Conservation (phyloP, 2,329 filamentous ascomycete genomes). For the Zymoseptoria ardabiliae region DNA sequence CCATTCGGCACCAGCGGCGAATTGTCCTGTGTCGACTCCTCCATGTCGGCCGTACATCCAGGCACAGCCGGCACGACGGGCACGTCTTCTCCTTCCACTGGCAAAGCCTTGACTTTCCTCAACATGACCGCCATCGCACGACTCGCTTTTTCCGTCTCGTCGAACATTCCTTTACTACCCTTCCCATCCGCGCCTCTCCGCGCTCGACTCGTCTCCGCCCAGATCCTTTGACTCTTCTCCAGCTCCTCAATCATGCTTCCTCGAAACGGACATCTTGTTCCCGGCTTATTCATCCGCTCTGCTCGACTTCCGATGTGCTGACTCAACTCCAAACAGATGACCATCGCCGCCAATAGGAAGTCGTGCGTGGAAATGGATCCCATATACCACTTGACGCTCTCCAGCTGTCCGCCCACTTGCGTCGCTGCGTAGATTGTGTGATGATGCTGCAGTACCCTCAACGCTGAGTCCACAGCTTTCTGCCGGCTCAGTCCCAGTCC, state of each 20-base stretch:
- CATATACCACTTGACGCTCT: slow-evolving; percentile 41
- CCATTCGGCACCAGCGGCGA: background rate
- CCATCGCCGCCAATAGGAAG: slow-evolving; percentile 43
- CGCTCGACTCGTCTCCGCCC: slow-evolving; percentile 16
- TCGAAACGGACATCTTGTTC: slow-evolving; percentile 19
- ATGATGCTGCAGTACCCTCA: slow-evolving; percentile 44
- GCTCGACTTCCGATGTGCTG: slow-evolving; percentile 21
- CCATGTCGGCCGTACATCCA: too few species aligned
- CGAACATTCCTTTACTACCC: slow-evolving; percentile 2
- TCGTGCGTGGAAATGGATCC: slow-evolving; percentile 40
- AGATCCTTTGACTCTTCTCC: slow-evolving; percentile 28
- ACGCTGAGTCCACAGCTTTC: slow-evolving; percentile 42
- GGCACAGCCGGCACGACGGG: background rate
- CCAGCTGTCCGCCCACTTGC: slow-evolving; percentile 37
- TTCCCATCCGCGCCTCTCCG: background rate
- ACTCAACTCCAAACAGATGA: slow-evolving; percentile 41
- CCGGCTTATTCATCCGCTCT: slow-evolving; percentile 7
- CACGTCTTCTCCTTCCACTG: slow-evolving; percentile 1
- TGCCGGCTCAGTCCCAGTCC: slow-evolving; percentile 29
- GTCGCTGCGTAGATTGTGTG: slow-evolving; percentile 44
- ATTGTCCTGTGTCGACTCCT: background rate
- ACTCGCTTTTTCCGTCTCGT: slow-evolving; percentile 26
- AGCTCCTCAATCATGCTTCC: slow-evolving; percentile 26
- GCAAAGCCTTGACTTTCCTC: slow-evolving; percentile 21
- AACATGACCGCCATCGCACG: slow-evolving; percentile 29